A percentile compares a stretch with the other conserved stretches of the same genome.
phyloP scores from a whole-genome alignment of 2,329 filamentous ascomycete species.

The Apiospora aurea region DNA sequence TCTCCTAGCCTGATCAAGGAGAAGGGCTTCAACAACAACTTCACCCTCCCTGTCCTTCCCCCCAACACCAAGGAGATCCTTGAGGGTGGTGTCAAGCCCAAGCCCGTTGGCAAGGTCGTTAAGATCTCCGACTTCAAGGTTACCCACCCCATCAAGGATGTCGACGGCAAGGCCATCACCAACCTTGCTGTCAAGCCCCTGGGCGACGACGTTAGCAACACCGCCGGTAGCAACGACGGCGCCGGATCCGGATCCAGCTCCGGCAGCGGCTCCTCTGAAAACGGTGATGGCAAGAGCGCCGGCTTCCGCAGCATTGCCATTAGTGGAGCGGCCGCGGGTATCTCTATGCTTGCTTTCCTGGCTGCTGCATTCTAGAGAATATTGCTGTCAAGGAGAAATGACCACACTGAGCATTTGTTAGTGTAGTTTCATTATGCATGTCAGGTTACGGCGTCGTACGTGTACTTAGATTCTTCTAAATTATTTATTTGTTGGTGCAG shows the following conservation, averaged over 20 bases:
- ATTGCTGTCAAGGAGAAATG: not conserved
- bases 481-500: conserved; percentile 9
- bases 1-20: conserved; percentile 69
- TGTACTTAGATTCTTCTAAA: conserved; percentile 16
- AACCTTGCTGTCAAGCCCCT: conserved; percentile 53
- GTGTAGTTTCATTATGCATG: conserved; percentile 15
- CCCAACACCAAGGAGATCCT: conserved; percentile 75
- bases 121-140: conserved; percentile 70
- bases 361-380: conserved; percentile 22
- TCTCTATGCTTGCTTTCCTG: conserved; percentile 19
- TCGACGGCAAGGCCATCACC: conserved; percentile 49
- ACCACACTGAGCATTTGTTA: conserved; percentile 10
- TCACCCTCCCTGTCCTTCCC: conserved; percentile 75
- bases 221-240: conserved; percentile 30
- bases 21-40: conserved; percentile 77
- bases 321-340: conserved; percentile 16
- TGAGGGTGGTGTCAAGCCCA: conserved; percentile 73
- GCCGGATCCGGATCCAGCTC: conserved; percentile 6
- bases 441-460: conserved; percentile 15
- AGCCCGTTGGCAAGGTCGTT: conserved; percentile 72
- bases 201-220: conserved; percentile 33
- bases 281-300: conserved; percentile 13
- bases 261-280: not conserved
- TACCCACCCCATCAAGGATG: conserved; percentile 49
- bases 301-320: conserved; percentile 22